phyloP scores from a whole-genome alignment of 106 monocot species.

The Dioscorea zingiberensis region DNA sequence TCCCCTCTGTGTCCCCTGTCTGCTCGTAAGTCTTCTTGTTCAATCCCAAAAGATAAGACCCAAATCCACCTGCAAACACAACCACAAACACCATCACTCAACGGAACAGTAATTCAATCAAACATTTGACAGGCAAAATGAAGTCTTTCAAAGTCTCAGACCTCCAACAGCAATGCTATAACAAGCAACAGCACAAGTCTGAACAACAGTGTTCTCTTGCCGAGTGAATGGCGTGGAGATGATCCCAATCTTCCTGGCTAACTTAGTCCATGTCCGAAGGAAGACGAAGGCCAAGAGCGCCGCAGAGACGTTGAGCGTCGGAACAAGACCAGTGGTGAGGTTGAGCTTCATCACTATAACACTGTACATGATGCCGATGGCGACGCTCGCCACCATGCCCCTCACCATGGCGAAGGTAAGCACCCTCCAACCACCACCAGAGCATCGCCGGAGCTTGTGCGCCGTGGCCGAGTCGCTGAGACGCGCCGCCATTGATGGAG shows the following conservation, averaged over 20 bases:
- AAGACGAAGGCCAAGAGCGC: conserved; percentile 68
- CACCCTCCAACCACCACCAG: no score
- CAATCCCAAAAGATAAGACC: conserved; percentile 75
- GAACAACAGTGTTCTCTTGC: conserved; percentile 70
- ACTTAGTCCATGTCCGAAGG: conserved; percentile 47
- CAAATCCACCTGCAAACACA: conserved; percentile 74
- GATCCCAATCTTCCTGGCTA: conserved; percentile 41
- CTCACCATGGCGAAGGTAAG: no score
- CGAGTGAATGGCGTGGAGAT: conserved; percentile 48
- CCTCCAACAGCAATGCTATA: conserved; percentile 83
- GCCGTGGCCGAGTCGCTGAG: no score
- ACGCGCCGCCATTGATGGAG: no score
- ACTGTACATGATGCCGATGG: conserved; percentile 58
- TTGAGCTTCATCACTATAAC: conserved; percentile 79
- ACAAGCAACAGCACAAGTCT: conserved; percentile 79
- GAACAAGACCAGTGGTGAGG: no score
- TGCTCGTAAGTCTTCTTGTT: conserved; percentile 87
- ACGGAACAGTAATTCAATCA: no score
- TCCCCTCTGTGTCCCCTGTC: conserved; percentile 86
- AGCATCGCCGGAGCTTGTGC: no score
- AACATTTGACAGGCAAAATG: no score
- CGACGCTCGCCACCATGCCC: conserved; percentile 43
- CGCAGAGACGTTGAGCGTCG: conserved; percentile 65
- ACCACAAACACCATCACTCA: no score
- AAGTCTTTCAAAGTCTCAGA: conserved; percentile 9